phyloP scores from a whole-genome alignment of 331 rosid species.

The Rosa hybrid region DNA sequence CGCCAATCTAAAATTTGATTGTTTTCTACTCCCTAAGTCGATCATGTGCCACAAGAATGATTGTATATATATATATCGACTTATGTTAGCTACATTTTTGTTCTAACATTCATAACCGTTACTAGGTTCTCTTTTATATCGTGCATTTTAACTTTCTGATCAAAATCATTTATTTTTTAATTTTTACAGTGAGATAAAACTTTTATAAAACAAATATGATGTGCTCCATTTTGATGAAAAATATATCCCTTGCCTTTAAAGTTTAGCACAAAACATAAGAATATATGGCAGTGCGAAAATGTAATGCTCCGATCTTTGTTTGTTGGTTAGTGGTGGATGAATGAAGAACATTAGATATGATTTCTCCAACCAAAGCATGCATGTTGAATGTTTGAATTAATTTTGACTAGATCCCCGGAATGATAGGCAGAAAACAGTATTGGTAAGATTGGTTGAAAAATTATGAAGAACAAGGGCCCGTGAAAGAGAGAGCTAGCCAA shows the following conservation, averaged over 20 bases:
- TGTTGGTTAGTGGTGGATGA: not conserved
- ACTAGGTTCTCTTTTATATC: not conserved
- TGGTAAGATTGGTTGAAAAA: slow-evolving; percentile 13
- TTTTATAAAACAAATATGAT: not conserved
- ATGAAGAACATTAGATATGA: not conserved
- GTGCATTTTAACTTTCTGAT: not conserved
- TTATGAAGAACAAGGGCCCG: slow-evolving; percentile 17
- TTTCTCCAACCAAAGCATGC: not conserved
- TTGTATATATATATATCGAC: not conserved
- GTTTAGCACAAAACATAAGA: not conserved
- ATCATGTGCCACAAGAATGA: too few relatives aligned
- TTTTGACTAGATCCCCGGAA: not conserved
- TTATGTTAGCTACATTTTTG: not conserved
- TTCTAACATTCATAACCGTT: not conserved
- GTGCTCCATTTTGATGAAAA: not conserved
- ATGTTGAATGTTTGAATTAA: slow-evolving; percentile 6
- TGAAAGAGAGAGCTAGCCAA: slow-evolving; percentile 1
- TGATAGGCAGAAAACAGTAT: not conserved
- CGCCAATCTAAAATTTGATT: too few relatives aligned
- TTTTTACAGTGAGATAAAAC: too few relatives aligned
- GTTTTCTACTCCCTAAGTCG: too few relatives aligned
- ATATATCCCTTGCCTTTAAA: not conserved
- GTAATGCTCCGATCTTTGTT: not conserved
- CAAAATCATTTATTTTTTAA: too few relatives aligned
- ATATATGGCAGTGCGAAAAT: not conserved